Conservation (phyloP, 2,329 filamentous ascomycete species). For the Exserohilum rostratum region DNA sequence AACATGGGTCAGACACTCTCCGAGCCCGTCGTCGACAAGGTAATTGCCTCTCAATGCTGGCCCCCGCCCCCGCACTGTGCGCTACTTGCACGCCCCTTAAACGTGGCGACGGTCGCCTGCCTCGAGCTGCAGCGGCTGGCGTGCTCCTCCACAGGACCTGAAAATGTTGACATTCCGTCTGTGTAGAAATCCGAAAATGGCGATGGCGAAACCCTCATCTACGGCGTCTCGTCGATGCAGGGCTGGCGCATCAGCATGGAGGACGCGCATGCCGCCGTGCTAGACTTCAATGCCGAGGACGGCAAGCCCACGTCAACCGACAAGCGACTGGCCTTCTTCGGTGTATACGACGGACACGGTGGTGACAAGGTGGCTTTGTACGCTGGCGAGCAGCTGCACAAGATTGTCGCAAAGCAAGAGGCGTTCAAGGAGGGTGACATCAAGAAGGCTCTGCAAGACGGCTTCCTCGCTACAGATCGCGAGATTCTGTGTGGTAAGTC, state of each 20-base stretch:
- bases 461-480: conserved; percentile 92
- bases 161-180: conserved; percentile 10
- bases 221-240: conserved; percentile 97
- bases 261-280: conserved; percentile 87
- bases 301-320: conserved; percentile 67
- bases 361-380: conserved; percentile 96
- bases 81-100: conserved; percentile 10
- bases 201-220: conserved; percentile 90
- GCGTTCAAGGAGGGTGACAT: conserved; percentile 90
- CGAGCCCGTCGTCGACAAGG: conserved; percentile 99
- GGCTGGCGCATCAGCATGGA: conserved; percentile 99
- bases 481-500: conserved; percentile 89
- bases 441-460: conserved; percentile 95
- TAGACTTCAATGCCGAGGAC: conserved; percentile 71
- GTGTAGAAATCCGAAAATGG: conserved; percentile 81
- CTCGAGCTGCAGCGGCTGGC: conserved; percentile 5
- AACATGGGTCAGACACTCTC: conserved; percentile 98
- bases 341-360: conserved; percentile 96
- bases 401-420: conserved; percentile 94
- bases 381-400: conserved; percentile 88
- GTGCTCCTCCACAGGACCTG: neutral
- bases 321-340: conserved; percentile 89
- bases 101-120: conserved; percentile 18
- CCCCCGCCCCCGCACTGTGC: conserved; percentile 40
- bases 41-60: conserved; percentile 57